A percentile compares a stretch with the other conserved stretches of the same genome.
phyloP scores from a whole-genome alignment of 352 stramenopile genomes.

The Globisporangium ultimum region DNA sequence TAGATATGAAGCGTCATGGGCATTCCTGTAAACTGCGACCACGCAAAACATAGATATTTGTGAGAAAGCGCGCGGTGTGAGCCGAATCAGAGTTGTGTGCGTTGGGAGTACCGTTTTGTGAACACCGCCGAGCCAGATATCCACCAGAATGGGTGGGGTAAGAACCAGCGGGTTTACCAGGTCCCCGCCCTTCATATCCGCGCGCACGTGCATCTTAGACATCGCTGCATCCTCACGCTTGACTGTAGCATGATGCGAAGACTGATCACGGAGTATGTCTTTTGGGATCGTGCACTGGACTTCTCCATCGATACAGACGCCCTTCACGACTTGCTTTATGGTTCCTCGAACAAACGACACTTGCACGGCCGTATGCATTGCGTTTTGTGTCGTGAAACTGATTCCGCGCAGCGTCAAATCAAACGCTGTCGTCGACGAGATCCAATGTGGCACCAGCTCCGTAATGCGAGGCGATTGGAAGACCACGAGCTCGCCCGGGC shows the following conservation, averaged over 20 bases:
- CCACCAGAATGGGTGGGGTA: slow-evolving; percentile 37
- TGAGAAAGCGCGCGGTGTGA: neutral
- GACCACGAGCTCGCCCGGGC: slow-evolving; percentile 40
- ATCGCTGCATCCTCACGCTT: neutral
- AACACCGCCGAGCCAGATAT: slow-evolving; percentile 57
- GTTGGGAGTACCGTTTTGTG: slow-evolving; percentile 37
- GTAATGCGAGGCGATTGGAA: slow-evolving; percentile 60
- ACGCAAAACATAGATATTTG: neutral
- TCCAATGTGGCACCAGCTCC: slow-evolving; percentile 51
- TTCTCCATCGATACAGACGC: slow-evolving; percentile 32
- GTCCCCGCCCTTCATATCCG: neutral
- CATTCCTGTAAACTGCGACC: slow-evolving; percentile 45
- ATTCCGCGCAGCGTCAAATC: slow-evolving; percentile 45
- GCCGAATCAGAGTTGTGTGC: neutral
- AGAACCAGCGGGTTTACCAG: slow-evolving; percentile 3
- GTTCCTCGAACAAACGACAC: slow-evolving; percentile 38
- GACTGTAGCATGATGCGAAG: neutral
- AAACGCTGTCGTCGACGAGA: slow-evolving; percentile 29
- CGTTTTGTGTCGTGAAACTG: slow-evolving; percentile 44
- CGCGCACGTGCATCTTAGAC: too few species aligned
- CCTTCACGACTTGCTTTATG: slow-evolving; percentile 18
- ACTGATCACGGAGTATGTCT: slow-evolving; percentile 19
- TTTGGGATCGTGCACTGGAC: slow-evolving; percentile 31
- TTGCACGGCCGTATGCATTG: slow-evolving; percentile 20
- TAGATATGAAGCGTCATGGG: slow-evolving; percentile 60